Evolutionary conservation across 345 rosid genomes (phyloP), one percentile per base, ranked within the genome.

Genomic region (Raphanus raphanistrum): DNA sequence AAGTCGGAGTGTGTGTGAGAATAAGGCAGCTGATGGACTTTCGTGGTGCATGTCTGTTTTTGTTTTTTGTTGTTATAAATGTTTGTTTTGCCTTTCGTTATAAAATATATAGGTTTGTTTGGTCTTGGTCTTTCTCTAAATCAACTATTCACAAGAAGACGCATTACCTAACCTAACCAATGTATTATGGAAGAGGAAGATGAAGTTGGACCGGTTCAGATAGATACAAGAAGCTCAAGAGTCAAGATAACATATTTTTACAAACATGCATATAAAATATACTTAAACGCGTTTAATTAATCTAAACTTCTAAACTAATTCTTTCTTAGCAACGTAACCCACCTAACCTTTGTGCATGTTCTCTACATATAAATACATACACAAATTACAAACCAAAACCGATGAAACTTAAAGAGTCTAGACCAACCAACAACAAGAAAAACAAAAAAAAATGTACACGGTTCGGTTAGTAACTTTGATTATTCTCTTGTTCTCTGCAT

Each of bases 381-480:
- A 48, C 54, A 5, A 13, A 48, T 48, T 48, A n/a, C 54, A 13
- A 13, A 13, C 17, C n/a, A 17, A 13, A 13, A 13, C 17, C n/a
- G 54, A 48, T 13, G 26, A 71, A 71, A 71, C 31, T 36, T 59
- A 59, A 27, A 4, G 38, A 59, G 29, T 36, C 13, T 59, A 36
- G 29, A 32, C 63, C 31, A 52, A 54, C 16, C 8, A 52, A 69
- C 6, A 13, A 48, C 54, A 12, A 43, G 1, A 12, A 38, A 38
- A 38, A 10, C 50, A 3, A 43, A 43, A 58, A 36, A 13, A 48
- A 52, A 5, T 72, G 76, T 27, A 63, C 3, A 45, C 55, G 36
- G 8, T 73, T 52, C 62, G 36, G 36, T 25, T 73, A 8, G 5
- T 73, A 21, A 52, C 62, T 50, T 64, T 50, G 63, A 64, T 73